Base-by-base conservation (phyloP, 148 eudicot genomes). In the Fagopyrum esculentum region DNA sequence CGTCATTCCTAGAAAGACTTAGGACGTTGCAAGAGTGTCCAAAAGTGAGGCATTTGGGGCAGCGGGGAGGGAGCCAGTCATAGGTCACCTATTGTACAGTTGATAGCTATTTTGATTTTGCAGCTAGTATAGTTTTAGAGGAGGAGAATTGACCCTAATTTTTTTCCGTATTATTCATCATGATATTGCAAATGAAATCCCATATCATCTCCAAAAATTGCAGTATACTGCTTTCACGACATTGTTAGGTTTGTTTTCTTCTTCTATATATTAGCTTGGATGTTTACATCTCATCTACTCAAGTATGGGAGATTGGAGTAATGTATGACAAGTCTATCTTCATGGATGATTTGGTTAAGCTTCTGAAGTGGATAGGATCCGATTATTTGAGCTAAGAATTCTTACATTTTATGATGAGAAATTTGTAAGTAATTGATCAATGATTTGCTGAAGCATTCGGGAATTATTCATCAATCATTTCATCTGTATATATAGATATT, bases 101-200 rank as follows among this genome's bases (percentile, higher is more conserved):
- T 75, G 46, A 74, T 79, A 52, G 13, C 6, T 64, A 16, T 40
- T 77, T 19, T 63, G 68, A 45, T 60, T 74, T 76, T 82, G 81
- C 97, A 93, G 98, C 98, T 81, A 97, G 97, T 70, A 87, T 94
- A 74, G 87, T 86, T 82, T 74, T 94, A 56, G 98, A 91, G 75
- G 87, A 84, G 86, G 89, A 88, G 86, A 94, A 94, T 75, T 94
- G 98, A 97, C 98, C 98, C 46, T 91, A 97, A 45, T 89, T 93
- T 82, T 84, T 89, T 29, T 95, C 97, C 26, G 26, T 66, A 88
- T 94, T 61, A 91, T 94, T 56, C 98, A 94, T 83, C 95, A 91
- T 76, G 98, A 94, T 79, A 90, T 91, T 73, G 96, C 88, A 46
- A 91, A 87, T 81, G 98, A 91, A 77, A 91, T 91, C 83, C 98